These are phyloP conservation scores for Trypanosoma theileri DNA, from an alignment of 208 protist species.

Conservation along the genomic window DNA sequence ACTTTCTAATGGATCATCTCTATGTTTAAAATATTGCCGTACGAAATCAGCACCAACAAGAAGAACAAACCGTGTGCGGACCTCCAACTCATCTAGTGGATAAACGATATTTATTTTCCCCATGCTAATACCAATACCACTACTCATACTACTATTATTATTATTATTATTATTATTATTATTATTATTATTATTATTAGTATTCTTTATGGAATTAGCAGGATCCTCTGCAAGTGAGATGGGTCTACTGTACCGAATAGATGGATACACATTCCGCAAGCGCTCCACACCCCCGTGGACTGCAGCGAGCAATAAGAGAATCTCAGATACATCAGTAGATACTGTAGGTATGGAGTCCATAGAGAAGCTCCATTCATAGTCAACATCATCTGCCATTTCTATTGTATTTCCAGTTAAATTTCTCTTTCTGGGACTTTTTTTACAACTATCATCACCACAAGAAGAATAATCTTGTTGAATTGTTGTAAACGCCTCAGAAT, in stretches of 20 bases:
- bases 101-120: constrained; percentile 10
- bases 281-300: constrained; percentile 9
- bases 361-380: neutral
- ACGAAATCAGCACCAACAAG: constrained; percentile 16
- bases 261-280: constrained; percentile 19
- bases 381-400: neutral
- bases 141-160: neutral
- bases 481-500: too few species aligned
- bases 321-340: neutral
- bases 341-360: neutral
- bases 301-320: constrained; percentile 12
- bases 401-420: too few species aligned
- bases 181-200: neutral
- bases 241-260: constrained; percentile 13
- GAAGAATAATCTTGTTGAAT: too few species aligned
- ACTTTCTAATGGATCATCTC: neutral
- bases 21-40: neutral
- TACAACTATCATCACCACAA: neutral
- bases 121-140: neutral
- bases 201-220: neutral
- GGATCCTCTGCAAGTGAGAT: neutral
- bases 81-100: constrained; percentile 37
- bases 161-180: neutral
- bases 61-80: constrained; percentile 34
- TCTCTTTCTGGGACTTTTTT: neutral